A percentile compares a stretch with the other conserved stretches of the same genome.
Evolutionary conservation across 73 alveolate species (phyloP).

Genomic region (Paramecium sonneborni): DNA sequence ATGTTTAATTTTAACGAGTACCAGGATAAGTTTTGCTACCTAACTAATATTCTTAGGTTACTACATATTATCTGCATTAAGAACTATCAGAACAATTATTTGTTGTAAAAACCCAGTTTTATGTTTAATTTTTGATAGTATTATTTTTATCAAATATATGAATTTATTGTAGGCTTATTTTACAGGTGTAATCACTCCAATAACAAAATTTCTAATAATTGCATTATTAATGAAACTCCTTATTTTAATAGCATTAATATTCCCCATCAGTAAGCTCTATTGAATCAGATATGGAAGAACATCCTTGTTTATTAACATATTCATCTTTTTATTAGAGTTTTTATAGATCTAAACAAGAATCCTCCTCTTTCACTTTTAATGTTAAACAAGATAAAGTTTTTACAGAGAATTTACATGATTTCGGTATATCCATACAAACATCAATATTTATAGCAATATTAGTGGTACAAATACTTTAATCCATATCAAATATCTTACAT

Average conservation of each 20-base stretch:
- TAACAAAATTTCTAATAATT: not conserved
- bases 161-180: not conserved
- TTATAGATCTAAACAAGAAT: not conserved
- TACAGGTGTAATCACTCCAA: not conserved
- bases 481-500: not conserved
- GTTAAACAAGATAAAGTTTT: not conserved
- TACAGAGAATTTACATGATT: not conserved
- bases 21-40: no score
- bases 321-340: no score
- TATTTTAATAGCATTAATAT: not conserved
- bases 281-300: not conserved
- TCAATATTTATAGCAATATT: not conserved
- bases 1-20: no score
- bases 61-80: no score
- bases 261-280: not conserved
- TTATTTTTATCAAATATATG: not conserved
- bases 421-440: not conserved
- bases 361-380: no score
- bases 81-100: no score
- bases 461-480: not conserved
- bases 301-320: not conserved
- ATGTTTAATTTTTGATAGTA: no score
- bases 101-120: no score
- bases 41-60: no score
- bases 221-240: not conserved